These are phyloP conservation scores for Populus hybrid DNA, from an alignment of 441 rosid genomes.

Conservation along the genomic window DNA sequence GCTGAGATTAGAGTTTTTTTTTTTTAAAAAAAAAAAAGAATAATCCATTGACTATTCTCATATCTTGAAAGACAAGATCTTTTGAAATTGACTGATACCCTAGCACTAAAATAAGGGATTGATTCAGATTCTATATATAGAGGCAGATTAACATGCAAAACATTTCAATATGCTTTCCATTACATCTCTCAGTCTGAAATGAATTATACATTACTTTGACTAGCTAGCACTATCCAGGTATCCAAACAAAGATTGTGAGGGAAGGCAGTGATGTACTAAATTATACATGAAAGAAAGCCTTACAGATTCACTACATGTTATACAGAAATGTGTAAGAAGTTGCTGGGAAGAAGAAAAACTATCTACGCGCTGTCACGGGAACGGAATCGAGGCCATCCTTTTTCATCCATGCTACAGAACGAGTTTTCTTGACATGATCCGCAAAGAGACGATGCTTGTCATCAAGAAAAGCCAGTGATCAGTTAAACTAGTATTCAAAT, in stretches of 20 bases:
- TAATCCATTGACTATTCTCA: not conserved
- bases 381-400: conserved; percentile 30
- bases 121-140: not conserved
- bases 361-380: conserved; percentile 33
- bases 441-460: conserved; percentile 73
- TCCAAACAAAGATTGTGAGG: too few species aligned
- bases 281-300: not conserved
- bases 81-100: not conserved
- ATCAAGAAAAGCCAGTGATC: conserved; percentile 5
- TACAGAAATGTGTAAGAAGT: not conserved
- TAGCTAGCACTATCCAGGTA: too few species aligned
- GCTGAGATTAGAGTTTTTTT: too few species aligned
- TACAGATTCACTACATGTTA: not conserved
- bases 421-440: conserved; percentile 68
- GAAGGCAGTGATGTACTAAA: too few species aligned
- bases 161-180: not conserved
- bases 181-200: not conserved
- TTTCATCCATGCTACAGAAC: conserved; percentile 56
- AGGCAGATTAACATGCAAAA: not conserved
- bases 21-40: too few species aligned
- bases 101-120: not conserved
- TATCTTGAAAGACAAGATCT: not conserved
- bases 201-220: not conserved
- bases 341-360: not conserved
- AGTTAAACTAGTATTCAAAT: conserved; percentile 8